Base-by-base conservation (phyloP, 495 filamentous ascomycete genomes). In the Hypoxylon intermedium region DNA sequence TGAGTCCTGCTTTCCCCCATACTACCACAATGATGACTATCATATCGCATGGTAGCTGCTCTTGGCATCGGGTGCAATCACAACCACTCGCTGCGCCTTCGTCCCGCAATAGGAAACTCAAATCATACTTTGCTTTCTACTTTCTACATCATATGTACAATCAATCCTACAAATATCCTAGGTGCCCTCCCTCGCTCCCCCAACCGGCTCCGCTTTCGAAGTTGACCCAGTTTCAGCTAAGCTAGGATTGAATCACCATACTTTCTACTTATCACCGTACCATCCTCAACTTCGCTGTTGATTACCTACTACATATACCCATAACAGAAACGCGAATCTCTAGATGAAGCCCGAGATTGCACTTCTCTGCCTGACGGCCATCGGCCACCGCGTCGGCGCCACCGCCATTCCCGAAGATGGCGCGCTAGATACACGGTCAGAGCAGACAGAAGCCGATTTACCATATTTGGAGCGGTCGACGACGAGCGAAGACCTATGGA, bases 401-500 rank as follows among this genome's bases (percentile, higher is more conserved):
- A 50, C 51, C 42, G 63, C 65, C 0, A 40, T 67, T 11, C 51
- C 38, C 26, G 41, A 60, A 41, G 37, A 46, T 44, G 54, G 40
- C 52, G 66, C 60, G 12, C 15, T 72, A 46, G 69, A 67, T 16
- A 26, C 46, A 6, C 46, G 41, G 19, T 46, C 45, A 6, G 33
- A 65, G 16, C 51, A 54, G n/a, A 41, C 60, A 9, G 53, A 26
- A 7, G 3, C 24, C 7, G 24, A 72, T 13, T 58, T 60, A 28
- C 57, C 67, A 49, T 44, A 65, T 20, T 26, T 37, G 7, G 63
- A 75, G 41, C 60, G 61, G 4, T 47, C 46, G 18, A 16, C 64
- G 23, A 51, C 56, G 0, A 58, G 55, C 52, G 63, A 75, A 30
- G 76, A 83, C 1, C 67, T 85, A 59, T 82, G 77, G 76, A 86